Percentiles rank a stretch among this genome's conserved stretches.
Evolutionary conservation across 495 filamentous ascomycete genomes (phyloP).

Genomic region (Mycothermus thermophilus): DNA sequence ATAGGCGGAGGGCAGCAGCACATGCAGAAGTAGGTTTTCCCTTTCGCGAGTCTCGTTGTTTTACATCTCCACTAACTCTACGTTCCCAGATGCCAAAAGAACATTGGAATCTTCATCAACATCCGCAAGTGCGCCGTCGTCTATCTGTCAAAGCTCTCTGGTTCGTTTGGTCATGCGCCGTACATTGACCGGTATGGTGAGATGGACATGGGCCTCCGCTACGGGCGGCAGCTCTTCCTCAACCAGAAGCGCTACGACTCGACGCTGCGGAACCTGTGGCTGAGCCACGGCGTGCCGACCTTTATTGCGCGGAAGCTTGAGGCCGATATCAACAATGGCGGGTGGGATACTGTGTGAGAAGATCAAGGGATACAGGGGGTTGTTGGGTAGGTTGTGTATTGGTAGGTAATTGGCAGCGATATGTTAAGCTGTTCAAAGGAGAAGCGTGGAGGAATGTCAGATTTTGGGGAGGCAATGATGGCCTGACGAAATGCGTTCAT

Average conservation of each 20-base stretch:
- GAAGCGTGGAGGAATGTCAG: no score
- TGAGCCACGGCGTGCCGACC: conserved; percentile 75
- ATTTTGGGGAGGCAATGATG: no score
- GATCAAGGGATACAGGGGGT: no score
- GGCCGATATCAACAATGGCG: conserved; percentile 87
- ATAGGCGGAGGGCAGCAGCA: conserved; percentile 85
- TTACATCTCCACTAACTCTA: conserved; percentile 4
- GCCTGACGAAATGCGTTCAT: no score
- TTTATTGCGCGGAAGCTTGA: conserved; percentile 81
- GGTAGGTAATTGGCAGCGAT: no score
- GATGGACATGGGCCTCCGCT: conserved; percentile 71
- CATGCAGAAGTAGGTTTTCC: conserved; percentile 56
- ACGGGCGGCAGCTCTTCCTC: conserved; percentile 72
- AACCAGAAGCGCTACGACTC: conserved; percentile 89
- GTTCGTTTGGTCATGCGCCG: conserved; percentile 73
- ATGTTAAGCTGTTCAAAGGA: no score
- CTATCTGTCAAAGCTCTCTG: conserved; percentile 67
- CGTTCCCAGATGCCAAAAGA: conserved; percentile 59
- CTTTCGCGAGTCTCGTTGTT: not conserved
- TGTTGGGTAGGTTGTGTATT: no score
- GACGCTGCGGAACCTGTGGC: conserved; percentile 72
- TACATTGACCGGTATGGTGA: conserved; percentile 93
- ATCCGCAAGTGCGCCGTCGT: conserved; percentile 87
- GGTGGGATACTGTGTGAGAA: conserved; percentile 70
- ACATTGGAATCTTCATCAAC: conserved; percentile 85